Conservation (phyloP, 345 rosid species). For the Arabidopsis arenosa region DNA sequence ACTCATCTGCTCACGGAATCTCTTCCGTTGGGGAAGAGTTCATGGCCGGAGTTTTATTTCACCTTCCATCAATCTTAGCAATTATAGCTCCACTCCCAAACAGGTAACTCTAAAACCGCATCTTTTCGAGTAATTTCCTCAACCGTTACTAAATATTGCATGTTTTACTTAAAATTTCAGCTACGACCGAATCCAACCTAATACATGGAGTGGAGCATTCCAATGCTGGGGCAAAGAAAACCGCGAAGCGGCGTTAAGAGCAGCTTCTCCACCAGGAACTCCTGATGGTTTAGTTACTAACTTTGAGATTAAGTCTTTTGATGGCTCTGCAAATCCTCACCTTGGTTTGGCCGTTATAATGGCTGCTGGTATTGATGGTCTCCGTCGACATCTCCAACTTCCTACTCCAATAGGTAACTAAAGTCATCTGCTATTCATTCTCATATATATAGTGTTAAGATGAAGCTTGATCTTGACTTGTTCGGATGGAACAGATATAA, state of each 20-base stretch:
- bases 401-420: constrained; percentile 81
- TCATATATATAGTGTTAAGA: constrained; percentile 4
- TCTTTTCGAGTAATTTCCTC: background rate
- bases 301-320: constrained; percentile 89
- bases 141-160: background rate
- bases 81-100: constrained; percentile 90
- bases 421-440: background rate
- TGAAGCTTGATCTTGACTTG: background rate
- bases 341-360: constrained; percentile 74
- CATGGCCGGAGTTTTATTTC: constrained; percentile 92
- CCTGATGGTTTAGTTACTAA: constrained; percentile 78
- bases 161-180: constrained; percentile 43
- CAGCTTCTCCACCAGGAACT: constrained; percentile 92
- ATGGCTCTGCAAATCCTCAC: constrained; percentile 92
- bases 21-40: constrained; percentile 73
- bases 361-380: constrained; percentile 95
- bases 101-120: constrained; percentile 50
- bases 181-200: constrained; percentile 93
- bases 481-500: constrained; percentile 50
- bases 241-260: constrained; percentile 83
- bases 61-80: constrained; percentile 89
- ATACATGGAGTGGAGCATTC: constrained; percentile 96
- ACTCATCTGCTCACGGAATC: constrained; percentile 73
- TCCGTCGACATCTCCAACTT: constrained; percentile 64
- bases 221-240: constrained; percentile 99